Base-by-base conservation (phyloP, 345 rosid genomes). In the Rubroshorea leprosula region DNA sequence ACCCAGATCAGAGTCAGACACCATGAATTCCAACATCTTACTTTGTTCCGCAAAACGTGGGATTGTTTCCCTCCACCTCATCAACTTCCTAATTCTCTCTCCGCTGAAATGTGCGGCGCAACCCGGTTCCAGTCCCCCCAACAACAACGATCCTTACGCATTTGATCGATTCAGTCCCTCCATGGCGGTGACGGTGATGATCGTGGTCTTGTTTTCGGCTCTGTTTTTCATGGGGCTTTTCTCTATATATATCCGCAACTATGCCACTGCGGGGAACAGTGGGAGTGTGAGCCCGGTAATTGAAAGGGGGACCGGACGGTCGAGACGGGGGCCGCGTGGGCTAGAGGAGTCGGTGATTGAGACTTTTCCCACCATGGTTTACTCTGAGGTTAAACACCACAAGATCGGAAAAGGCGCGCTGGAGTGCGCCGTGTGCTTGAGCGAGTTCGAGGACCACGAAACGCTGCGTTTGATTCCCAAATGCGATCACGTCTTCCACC, bases 321-420 rank as follows among this genome's bases (percentile, higher is more conserved):
- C 5, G 76, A 78, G 71, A 74, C 81, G 25, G 49, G 67, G 54
- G 59, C 73, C 62, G 61, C 72, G 8, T 5, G 97, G 97, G 0
- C 79, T 93, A 0, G 89, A 82, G 20, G 47, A 62, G 20, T 73
- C 81, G 4, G 54, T 83, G 68, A 89, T 85, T 62, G 78, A 61
- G 69, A 79, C 68, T 68, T 71, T 61, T 19, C 66, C 46, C 80
- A 76, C 74, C 65, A 53, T 51, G 74, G 57, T 72, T 3, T 93
- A 93, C 81, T 67, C 99, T 1, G 95, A 76, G 15, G 97, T 93
- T 14, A 93, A 89, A 62, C 80, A 69, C n/a, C 74, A 76, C 51
- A 93, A 90, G 58, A 59, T 56, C 20, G 79, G 64, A 14, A 81
- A 73, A 75, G 54, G 68, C 71, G 76, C 61, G 63, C 61, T 54